phyloP scores from a whole-genome alignment of 2,329 filamentous ascomycete genomes.

The Verruconis gallopava region DNA sequence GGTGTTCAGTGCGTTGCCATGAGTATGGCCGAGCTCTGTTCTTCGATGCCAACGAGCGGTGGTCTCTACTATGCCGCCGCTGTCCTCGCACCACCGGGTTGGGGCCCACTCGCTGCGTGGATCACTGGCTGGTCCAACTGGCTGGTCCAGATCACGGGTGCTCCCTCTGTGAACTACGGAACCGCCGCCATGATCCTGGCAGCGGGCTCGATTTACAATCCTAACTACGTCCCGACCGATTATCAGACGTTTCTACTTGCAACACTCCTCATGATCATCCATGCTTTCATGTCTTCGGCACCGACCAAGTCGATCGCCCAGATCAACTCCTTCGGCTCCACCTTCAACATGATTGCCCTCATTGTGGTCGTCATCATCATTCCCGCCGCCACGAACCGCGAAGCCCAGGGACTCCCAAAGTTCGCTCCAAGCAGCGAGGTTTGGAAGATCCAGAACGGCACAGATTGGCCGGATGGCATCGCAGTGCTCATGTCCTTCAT shows the following conservation, averaged over 20 bases:
- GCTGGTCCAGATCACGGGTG: constrained; percentile 53
- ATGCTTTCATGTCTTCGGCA: constrained; percentile 54
- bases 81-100: constrained; percentile 53
- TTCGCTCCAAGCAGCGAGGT: constrained; percentile 47
- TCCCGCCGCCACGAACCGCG: constrained; percentile 42
- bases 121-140: constrained; percentile 60
- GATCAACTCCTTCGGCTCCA: constrained; percentile 57
- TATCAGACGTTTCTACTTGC: constrained; percentile 60
- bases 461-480: constrained; percentile 54
- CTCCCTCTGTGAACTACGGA: constrained; percentile 54
- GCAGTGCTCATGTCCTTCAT: constrained; percentile 60
- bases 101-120: constrained; percentile 54
- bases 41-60: constrained; percentile 58
- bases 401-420: constrained; percentile 39
- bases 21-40: constrained; percentile 55
- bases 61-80: constrained; percentile 64
- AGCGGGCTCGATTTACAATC: constrained; percentile 53
- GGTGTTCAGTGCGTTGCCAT: constrained; percentile 60
- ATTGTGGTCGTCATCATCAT: constrained; percentile 56
- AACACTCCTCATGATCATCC: constrained; percentile 52
- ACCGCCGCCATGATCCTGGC: constrained; percentile 59
- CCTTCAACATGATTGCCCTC: constrained; percentile 57
- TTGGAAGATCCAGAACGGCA: constrained; percentile 54
- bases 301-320: constrained; percentile 57
- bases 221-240: constrained; percentile 48